These are phyloP conservation scores for sunflower (Helianthus annuus) DNA, from an alignment of 129 eudicot genomes.

Conservation along the genomic window HanXRQr2.0-SUNRISE NC_035448.2:39676337-39676836, in stretches of 20 bases:
- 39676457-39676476: constrained; percentile 87
- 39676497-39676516: constrained; percentile 97
- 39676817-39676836: background rate
- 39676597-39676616: background rate
- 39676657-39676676: too few relatives aligned
- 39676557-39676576: constrained; percentile 84
- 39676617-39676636: background rate
- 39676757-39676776: too few relatives aligned
- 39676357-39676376: background rate
- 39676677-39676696: too few relatives aligned
- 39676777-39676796: too few relatives aligned
- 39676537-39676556: constrained; percentile 83
- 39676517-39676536: constrained; percentile 97
- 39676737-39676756: too few relatives aligned
- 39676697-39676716: too few relatives aligned
- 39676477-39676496: constrained; percentile 98
- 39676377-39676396: constrained; percentile 27
- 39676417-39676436: constrained; percentile 92
- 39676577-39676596: constrained; percentile 63
- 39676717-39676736: too few relatives aligned
- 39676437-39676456: constrained; percentile 99
- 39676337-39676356: background rate
- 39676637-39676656: too few relatives aligned
- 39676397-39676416: constrained; percentile 98
- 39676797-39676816: too few relatives aligned